Evolutionary conservation across 306 rosid genomes (phyloP).

Genomic region (Mimosa bimucronata): DNA sequence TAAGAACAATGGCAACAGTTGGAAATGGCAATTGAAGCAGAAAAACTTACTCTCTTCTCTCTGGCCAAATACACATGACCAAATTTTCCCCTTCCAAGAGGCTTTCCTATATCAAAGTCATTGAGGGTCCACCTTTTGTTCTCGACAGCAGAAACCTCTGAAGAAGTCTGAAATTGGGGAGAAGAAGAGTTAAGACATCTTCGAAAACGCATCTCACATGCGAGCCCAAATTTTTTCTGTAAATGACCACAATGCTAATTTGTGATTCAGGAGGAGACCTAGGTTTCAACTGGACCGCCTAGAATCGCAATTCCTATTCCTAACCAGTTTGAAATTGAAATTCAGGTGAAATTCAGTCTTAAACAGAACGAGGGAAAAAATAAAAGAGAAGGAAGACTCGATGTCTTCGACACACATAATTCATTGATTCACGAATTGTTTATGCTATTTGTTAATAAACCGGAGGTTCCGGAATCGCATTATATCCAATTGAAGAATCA

Average conservation of each 20-base stretch:
- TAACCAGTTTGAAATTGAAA: conserved; percentile 2
- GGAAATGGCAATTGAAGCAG: no score
- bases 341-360: neutral
- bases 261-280: neutral
- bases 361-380: neutral
- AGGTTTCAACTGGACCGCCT: neutral
- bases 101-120: conserved; percentile 95
- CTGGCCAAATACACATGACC: conserved; percentile 99
- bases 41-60: conserved; percentile 75
- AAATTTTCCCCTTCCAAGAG: conserved; percentile 97
- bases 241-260: neutral
- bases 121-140: conserved; percentile 85
- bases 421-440: neutral
- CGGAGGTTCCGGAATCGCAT: conserved; percentile 15
- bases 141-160: conserved; percentile 68
- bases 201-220: neutral
- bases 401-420: neutral
- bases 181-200: conserved; percentile 17
- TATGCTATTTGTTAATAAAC: conserved; percentile 4
- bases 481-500: neutral
- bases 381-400: neutral
- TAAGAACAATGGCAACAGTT: no score
- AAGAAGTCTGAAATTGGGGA: conserved; percentile 52
- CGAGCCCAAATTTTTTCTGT: neutral
- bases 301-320: neutral